Evolutionary conservation across 2,329 filamentous ascomycete genomes (phyloP).

Genomic region (Akanthomyces dipterigenus): DNA sequence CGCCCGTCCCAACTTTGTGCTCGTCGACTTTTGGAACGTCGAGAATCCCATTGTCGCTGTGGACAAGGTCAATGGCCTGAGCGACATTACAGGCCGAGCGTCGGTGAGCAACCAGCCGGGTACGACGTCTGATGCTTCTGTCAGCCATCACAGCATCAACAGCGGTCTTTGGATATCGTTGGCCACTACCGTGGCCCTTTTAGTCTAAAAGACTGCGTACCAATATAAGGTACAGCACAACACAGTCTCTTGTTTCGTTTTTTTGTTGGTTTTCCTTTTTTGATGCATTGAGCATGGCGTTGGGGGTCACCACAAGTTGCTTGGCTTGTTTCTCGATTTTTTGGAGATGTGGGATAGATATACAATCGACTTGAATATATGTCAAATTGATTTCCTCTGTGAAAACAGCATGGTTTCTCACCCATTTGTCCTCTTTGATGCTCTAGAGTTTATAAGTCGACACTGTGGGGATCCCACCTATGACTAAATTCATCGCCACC

Average conservation of each 20-base stretch:
- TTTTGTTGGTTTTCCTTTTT: background rate
- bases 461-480: background rate
- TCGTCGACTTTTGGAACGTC: slow-evolving; percentile 75
- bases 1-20: slow-evolving; percentile 61
- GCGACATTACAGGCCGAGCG: slow-evolving; percentile 29
- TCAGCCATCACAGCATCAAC: background rate
- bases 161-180: background rate
- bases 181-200: background rate
- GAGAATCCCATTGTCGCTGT: slow-evolving; percentile 63
- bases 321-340: background rate
- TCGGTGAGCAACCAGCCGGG: slow-evolving; percentile 16
- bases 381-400: background rate
- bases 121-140: background rate
- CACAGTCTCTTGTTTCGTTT: background rate
- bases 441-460: background rate
- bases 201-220: background rate
- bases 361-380: background rate
- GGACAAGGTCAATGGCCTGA: slow-evolving; percentile 58
- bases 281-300: slow-evolving; percentile 4
- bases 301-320: background rate
- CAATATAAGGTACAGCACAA: background rate
- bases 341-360: background rate
- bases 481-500: background rate
- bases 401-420: too few species aligned
- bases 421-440: background rate